Evolutionary conservation across 768 basidiomycete species (phyloP).

Genomic region (Podaxis sp.): DNA sequence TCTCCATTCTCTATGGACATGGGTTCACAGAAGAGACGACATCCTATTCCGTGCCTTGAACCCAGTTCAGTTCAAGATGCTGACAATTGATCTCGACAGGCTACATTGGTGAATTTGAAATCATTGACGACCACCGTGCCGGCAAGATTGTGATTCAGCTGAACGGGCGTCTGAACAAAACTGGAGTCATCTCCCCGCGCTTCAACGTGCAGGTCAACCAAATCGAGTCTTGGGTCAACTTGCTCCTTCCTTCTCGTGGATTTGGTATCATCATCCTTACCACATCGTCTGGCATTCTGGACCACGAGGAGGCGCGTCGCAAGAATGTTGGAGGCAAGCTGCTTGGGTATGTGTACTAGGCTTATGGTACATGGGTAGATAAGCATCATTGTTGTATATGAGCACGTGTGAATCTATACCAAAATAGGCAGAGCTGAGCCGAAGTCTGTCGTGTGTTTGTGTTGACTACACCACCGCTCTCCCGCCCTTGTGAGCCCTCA

Average conservation of each 20-base stretch:
- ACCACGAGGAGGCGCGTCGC: slow-evolving; percentile 98
- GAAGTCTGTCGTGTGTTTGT: not conserved
- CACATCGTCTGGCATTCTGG: slow-evolving; percentile 96
- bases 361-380: not conserved
- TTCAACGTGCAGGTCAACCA: slow-evolving; percentile 94
- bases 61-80: not conserved
- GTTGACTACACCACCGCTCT: not conserved
- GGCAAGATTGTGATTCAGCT: slow-evolving; percentile 99
- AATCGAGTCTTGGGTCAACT: slow-evolving; percentile 96
- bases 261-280: slow-evolving; percentile 98
- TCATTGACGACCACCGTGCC: slow-evolving; percentile 97
- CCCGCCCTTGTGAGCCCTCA: not conserved
- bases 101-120: slow-evolving; percentile 98
- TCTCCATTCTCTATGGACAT: slow-evolving; percentile 34
- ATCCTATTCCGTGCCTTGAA: slow-evolving; percentile 21
- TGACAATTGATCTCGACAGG: slow-evolving; percentile 44
- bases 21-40: slow-evolving; percentile 61
- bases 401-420: slow-evolving; percentile 7
- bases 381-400: not conserved
- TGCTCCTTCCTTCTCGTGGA: slow-evolving; percentile 92
- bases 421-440: not conserved
- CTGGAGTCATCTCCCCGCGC: slow-evolving; percentile 99
- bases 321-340: slow-evolving; percentile 98
- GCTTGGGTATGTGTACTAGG: slow-evolving; percentile 87
- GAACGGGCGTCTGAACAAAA: slow-evolving; percentile 98